These are phyloP conservation scores for Hsuehochloa calcarea DNA, from an alignment of 176 grass and related monocot species.

Conservation along the genomic window DNA sequence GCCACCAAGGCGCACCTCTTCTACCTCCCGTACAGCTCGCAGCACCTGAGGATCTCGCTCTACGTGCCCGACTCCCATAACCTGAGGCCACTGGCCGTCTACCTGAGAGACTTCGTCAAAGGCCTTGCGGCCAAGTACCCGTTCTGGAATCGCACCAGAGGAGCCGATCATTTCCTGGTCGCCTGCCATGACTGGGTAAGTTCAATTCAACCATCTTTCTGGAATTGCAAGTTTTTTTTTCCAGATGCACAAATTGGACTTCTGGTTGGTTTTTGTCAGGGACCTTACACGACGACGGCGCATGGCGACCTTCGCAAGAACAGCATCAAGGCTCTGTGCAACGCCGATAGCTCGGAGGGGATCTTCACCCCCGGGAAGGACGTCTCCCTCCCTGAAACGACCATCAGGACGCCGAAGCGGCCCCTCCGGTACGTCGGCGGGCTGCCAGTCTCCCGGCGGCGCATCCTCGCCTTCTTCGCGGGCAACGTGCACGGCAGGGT, in stretches of 20 bases:
- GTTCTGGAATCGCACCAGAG: conserved; percentile 74
- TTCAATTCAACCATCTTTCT: neutral
- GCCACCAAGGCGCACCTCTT: conserved; percentile 64
- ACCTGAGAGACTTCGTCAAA: conserved; percentile 65
- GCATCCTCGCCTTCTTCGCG: conserved; percentile 79
- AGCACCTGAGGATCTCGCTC: conserved; percentile 52
- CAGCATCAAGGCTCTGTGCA: conserved; percentile 77
- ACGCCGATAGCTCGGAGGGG: conserved; percentile 81
- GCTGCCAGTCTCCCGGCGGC: conserved; percentile 48
- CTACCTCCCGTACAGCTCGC: conserved; percentile 85
- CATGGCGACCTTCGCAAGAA: conserved; percentile 65
- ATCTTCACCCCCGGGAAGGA: conserved; percentile 69
- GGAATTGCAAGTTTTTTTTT: neutral
- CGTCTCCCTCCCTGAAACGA: conserved; percentile 79
- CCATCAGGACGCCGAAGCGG: conserved; percentile 48
- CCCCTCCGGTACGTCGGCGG: conserved; percentile 64
- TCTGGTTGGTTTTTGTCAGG: conserved; percentile 42
- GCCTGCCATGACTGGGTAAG: conserved; percentile 82
- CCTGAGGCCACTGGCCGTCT: conserved; percentile 48
- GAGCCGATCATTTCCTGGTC: conserved; percentile 76
- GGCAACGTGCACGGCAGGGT: conserved; percentile 80
- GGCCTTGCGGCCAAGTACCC: conserved; percentile 66
- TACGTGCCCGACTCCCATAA: conserved; percentile 67
- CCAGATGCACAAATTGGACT: neutral
- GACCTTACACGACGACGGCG: conserved; percentile 57